Percentiles rank a stretch among this genome's conserved stretches.
Conservation (phyloP, 2,329 filamentous ascomycete species). For the Neurospora sp. region DNA sequence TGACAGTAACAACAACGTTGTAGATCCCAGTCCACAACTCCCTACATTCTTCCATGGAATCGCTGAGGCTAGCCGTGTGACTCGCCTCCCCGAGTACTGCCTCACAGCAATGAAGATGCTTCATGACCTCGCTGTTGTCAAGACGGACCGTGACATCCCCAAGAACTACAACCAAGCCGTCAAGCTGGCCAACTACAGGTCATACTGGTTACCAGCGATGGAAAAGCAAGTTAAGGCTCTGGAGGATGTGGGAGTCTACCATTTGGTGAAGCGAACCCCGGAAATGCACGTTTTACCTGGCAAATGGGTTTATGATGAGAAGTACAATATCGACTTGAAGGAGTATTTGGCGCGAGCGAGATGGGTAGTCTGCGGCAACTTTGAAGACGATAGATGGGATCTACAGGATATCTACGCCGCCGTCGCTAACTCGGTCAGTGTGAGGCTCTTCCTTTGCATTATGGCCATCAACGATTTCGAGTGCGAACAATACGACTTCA, state of each 20-base stretch:
- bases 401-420: not conserved
- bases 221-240: not conserved
- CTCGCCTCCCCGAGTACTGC: not conserved
- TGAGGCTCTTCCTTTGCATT: not conserved
- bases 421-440: not conserved
- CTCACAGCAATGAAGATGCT: not conserved
- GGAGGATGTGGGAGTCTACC: not conserved
- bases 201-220: not conserved
- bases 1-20: too few relatives aligned
- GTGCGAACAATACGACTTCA: not conserved
- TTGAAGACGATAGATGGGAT: not conserved
- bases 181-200: not conserved
- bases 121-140: fast-evolving
- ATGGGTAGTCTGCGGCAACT: not conserved
- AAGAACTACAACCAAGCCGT: not conserved
- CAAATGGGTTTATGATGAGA: not conserved
- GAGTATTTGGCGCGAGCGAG: not conserved
- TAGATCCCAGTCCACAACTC: not conserved
- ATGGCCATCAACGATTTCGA: not conserved
- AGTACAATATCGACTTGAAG: not conserved
- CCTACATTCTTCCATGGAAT: too few relatives aligned
- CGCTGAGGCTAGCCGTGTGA: too few relatives aligned
- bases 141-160: not conserved
- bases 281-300: not conserved
- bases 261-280: not conserved